A percentile compares a stretch with the other conserved stretches of the same genome.
phyloP scores from a whole-genome alignment of 495 filamentous ascomycete genomes.

The Penicillium bialowiezense region DNA sequence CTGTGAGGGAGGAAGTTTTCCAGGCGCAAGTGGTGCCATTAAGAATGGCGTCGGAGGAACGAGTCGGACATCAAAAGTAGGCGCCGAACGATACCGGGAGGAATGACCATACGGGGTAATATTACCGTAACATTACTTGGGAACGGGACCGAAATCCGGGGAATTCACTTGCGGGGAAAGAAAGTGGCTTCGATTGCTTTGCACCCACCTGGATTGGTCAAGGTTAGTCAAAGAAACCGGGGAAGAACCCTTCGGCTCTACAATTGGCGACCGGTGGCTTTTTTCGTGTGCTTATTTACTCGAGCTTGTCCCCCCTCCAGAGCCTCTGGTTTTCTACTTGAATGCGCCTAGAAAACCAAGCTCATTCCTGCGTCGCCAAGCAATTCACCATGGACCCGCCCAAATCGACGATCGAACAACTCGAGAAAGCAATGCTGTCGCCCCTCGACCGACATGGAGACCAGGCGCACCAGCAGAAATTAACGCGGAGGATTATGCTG shows the following conservation, averaged over 20 bases:
- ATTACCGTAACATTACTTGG: neutral
- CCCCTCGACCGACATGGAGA: slow-evolving; percentile 15
- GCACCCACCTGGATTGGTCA: no score
- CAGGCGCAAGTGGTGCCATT: no score
- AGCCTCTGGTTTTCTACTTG: neutral
- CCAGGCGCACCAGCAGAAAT: slow-evolving; percentile 18
- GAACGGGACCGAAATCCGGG: neutral
- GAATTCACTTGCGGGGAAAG: neutral
- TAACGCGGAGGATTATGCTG: slow-evolving; percentile 42
- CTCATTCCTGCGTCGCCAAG: neutral
- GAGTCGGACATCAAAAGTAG: slow-evolving; percentile 9
- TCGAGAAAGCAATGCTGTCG: slow-evolving; percentile 16
- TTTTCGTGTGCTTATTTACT: no score
- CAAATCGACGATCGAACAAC: slow-evolving; percentile 10
- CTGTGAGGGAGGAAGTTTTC: neutral
- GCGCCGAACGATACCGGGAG: slow-evolving; percentile 5
- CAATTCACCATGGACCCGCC: slow-evolving; percentile 15
- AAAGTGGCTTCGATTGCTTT: neutral
- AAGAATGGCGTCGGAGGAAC: neutral
- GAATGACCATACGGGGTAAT: neutral
- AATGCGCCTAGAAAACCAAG: neutral
- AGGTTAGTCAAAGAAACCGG: no score
- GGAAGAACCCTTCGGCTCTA: no score
- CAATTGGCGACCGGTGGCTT: no score
- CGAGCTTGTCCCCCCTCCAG: neutral